Conservation (phyloP, 2,329 filamentous ascomycete species). For the Byssothecium circinans region DNA sequence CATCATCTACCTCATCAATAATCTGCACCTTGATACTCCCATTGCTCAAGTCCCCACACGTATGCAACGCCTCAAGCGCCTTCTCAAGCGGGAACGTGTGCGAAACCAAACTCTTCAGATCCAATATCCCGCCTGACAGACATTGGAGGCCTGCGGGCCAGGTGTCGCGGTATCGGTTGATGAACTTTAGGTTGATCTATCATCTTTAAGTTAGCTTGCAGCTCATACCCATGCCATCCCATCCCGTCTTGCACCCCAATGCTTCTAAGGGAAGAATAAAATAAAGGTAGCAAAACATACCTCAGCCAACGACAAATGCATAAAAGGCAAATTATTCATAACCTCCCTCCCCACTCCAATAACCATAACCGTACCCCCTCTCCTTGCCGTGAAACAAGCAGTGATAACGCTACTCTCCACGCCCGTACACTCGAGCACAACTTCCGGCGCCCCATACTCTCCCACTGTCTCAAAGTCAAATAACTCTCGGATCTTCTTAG, state of each 20-base stretch:
- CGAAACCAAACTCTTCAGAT: constrained; percentile 64
- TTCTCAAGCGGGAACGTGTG: constrained; percentile 65
- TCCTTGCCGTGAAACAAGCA: constrained; percentile 58
- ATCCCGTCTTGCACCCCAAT: neutral
- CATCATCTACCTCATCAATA: constrained; percentile 48
- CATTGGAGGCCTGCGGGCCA: constrained; percentile 68
- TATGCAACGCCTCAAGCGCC: constrained; percentile 60
- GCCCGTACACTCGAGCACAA: constrained; percentile 67
- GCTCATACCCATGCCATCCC: too few species aligned
- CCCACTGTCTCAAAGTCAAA: constrained; percentile 50
- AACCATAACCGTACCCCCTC: constrained; percentile 64
- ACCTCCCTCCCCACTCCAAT: constrained; percentile 64
- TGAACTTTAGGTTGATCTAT: constrained; percentile 68
- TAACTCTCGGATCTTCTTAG: constrained; percentile 55
- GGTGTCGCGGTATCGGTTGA: constrained; percentile 70
- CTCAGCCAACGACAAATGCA: constrained; percentile 66
- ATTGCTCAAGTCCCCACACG: constrained; percentile 55
- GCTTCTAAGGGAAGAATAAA: neutral
- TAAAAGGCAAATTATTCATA: constrained; percentile 69
- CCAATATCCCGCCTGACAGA: constrained; percentile 60
- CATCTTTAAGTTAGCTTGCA: neutral
- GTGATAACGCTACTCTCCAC: constrained; percentile 65
- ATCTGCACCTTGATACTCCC: constrained; percentile 65
- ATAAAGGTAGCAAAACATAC: constrained; percentile 34
- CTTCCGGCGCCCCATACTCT: constrained; percentile 61